A percentile compares a stretch with the other conserved stretches of the same genome.
Evolutionary conservation across 345 rosid species (phyloP).

Genomic region (Eucalyptus virginea): DNA sequence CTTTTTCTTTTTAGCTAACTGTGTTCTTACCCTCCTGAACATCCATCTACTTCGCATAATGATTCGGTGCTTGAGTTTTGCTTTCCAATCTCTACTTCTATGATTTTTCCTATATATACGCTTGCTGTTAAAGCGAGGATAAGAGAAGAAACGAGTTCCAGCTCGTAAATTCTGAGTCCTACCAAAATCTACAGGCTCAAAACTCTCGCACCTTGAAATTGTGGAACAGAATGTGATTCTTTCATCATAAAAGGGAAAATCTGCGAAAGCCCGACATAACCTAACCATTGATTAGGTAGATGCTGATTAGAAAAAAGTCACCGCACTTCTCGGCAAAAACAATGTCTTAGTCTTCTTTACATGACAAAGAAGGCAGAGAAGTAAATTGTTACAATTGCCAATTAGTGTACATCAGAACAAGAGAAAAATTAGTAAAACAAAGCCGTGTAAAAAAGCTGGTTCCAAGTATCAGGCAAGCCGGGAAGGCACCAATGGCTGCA

Average conservation of each 20-base stretch:
- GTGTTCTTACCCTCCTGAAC: not conserved
- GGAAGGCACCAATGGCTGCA: constrained; percentile 99
- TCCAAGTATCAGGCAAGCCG: constrained; percentile 96
- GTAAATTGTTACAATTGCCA: not conserved
- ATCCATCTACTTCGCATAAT: not conserved
- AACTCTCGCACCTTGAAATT: not conserved
- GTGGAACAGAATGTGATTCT: not conserved
- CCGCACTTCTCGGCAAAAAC: not conserved
- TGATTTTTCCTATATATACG: not conserved
- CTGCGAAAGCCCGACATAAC: not conserved
- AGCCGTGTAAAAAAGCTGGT: constrained; percentile 56
- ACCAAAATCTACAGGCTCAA: not conserved
- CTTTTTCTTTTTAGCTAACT: not conserved
- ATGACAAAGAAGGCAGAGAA: not conserved
- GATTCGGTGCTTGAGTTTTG: not conserved
- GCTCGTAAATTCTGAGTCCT: not conserved
- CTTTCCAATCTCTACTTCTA: not conserved
- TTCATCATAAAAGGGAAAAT: not conserved
- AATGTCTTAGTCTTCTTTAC: not conserved
- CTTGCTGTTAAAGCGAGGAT: not conserved
- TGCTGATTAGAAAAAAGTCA: not conserved
- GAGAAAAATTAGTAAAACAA: constrained; percentile 27
- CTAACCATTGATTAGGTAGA: not conserved
- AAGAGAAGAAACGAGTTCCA: not conserved
- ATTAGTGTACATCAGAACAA: not conserved